Conservation (phyloP, 1,284 basidiomycete species). For the Cystobasidium slooffiae region DNA sequence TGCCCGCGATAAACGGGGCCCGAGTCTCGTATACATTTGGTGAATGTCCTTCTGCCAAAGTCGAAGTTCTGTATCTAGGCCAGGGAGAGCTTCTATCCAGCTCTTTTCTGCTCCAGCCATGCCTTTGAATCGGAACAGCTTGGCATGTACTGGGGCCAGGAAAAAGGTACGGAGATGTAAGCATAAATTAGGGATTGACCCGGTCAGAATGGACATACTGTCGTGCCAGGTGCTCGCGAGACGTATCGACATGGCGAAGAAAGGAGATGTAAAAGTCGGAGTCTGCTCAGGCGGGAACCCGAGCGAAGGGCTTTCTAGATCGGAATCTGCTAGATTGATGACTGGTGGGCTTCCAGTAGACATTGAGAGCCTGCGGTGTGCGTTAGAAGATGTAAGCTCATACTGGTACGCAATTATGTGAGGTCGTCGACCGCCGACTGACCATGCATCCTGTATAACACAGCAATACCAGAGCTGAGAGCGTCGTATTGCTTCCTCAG, state of each 20-base stretch:
- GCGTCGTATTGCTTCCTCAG: constrained; percentile 8
- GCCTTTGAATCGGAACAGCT: not conserved
- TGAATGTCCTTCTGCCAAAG: constrained; percentile 9
- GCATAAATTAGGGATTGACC: too few species aligned
- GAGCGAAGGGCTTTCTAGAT: not conserved
- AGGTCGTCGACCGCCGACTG: not conserved
- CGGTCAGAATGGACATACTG: not conserved
- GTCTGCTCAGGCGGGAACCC: not conserved
- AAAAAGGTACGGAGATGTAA: too few species aligned
- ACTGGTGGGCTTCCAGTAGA: constrained; percentile 5
- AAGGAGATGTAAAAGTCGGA: constrained; percentile 7
- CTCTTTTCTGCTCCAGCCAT: not conserved
- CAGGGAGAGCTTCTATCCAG: not conserved
- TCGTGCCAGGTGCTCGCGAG: not conserved
- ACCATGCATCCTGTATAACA: constrained; percentile 29
- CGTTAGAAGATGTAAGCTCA: too few species aligned
- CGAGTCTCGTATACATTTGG: not conserved
- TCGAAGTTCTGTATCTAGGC: not conserved
- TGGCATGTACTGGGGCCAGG: not conserved
- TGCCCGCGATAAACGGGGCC: not conserved
- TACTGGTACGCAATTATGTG: not conserved
- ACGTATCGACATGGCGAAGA: constrained; percentile 5
- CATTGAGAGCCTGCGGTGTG: constrained; percentile 11
- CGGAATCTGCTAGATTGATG: not conserved
- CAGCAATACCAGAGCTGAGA: constrained; percentile 22